Conservation (phyloP, 192 early-diverging fungal species). For the Globomyces pollinis-pini region DNA sequence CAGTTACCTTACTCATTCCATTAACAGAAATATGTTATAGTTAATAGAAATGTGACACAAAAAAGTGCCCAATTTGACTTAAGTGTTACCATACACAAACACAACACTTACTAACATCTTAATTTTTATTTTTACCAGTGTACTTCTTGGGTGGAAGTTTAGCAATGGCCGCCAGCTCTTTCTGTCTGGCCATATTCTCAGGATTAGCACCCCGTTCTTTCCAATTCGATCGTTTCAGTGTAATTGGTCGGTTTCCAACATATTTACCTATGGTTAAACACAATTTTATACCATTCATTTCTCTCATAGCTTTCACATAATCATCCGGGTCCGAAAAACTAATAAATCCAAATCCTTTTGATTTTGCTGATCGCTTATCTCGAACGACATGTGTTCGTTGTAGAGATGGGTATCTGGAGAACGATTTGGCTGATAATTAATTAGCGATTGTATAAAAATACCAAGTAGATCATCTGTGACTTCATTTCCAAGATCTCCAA, state of each 20-base stretch:
- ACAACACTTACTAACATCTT: no score
- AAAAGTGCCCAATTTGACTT: no score
- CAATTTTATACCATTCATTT: slow-evolving; percentile 66
- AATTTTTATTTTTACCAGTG: no score
- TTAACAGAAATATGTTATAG: no score
- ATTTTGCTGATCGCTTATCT: slow-evolving; percentile 78
- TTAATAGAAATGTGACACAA: no score
- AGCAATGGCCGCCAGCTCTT: slow-evolving; percentile 8
- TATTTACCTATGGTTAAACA: slow-evolving; percentile 61
- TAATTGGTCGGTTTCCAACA: slow-evolving; percentile 90
- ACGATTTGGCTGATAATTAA: slow-evolving; percentile 68
- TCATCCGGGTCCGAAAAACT: slow-evolving; percentile 87
- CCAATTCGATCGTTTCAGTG: slow-evolving; percentile 88
- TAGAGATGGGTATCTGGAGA: slow-evolving; percentile 81
- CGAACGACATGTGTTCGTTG: slow-evolving; percentile 73
- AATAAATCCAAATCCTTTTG: slow-evolving; percentile 89
- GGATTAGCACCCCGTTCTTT: slow-evolving; percentile 79
- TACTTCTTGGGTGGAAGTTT: not conserved
- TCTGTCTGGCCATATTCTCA: slow-evolving; percentile 30
- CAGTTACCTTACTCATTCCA: no score
- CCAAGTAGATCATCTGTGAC: slow-evolving; percentile 79
- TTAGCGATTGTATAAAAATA: no score
- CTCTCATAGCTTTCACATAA: slow-evolving; percentile 85
- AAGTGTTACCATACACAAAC: no score
- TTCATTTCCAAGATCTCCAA: slow-evolving; percentile 90